Conservation (phyloP, 495 filamentous ascomycete species). For the Penicillium tannophilum region DNA sequence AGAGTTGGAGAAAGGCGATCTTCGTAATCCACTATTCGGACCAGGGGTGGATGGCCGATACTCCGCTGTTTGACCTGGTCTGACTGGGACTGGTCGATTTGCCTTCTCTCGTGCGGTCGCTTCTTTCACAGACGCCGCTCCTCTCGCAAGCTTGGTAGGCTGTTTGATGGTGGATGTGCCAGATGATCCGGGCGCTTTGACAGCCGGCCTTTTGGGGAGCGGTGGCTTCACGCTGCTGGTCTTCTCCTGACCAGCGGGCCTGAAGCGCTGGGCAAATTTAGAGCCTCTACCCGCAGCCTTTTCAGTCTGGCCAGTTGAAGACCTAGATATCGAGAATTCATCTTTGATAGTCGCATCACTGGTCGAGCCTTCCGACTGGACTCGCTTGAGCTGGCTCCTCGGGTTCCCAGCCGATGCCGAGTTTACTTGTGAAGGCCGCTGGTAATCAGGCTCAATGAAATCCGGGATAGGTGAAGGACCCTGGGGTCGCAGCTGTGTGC, state of each 20-base stretch:
- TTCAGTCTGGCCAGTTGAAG: conserved; percentile 13
- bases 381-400: conserved; percentile 1
- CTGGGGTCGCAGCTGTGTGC: conserved; percentile 37
- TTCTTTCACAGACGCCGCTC: conserved; percentile 26
- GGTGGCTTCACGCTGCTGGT: conserved; percentile 28
- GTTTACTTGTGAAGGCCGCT: not conserved
- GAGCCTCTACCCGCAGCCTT: conserved; percentile 32
- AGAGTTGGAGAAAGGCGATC: conserved; percentile 36
- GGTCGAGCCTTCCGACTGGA: conserved; percentile 8
- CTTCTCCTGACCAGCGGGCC: conserved; percentile 28
- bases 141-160: conserved; percentile 22
- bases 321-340: not conserved
- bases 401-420: conserved; percentile 1
- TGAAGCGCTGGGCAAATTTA: conserved; percentile 42
- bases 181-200: conserved; percentile 18
- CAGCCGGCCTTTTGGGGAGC: conserved; percentile 20
- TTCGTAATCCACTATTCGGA: conserved; percentile 44
- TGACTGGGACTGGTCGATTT: conserved; percentile 13
- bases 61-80: conserved; percentile 14
- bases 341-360: conserved; percentile 4
- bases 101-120: conserved; percentile 20
- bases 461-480: conserved; percentile 4
- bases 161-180: conserved; percentile 12
- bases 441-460: conserved; percentile 5
- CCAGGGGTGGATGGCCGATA: conserved; percentile 25